Percentiles rank a stretch among this genome's conserved stretches.
These are phyloP conservation scores for Yamadazyma siamensis DNA, from an alignment of 1,139 yeast genomes.

Conservation along the genomic window DNA sequence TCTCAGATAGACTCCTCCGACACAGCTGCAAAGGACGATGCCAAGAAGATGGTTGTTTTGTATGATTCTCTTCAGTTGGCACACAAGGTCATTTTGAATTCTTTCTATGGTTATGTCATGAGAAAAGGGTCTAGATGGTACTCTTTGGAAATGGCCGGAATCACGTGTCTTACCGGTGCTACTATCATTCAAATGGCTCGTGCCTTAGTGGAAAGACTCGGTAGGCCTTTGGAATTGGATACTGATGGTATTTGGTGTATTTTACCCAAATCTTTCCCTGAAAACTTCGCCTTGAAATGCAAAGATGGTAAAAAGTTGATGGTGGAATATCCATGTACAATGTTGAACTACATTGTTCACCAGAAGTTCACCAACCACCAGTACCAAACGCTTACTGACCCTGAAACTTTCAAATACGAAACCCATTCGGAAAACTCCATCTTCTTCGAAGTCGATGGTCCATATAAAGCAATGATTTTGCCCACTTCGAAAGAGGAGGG, in stretches of 20 bases:
- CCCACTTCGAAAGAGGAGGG: constrained; percentile 99
- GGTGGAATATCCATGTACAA: constrained; percentile 92
- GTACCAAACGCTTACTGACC: constrained; percentile 82
- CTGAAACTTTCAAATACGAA: constrained; percentile 62
- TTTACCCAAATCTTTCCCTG: constrained; percentile 89
- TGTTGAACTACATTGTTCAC: constrained; percentile 93
- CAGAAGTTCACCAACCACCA: constrained; percentile 89
- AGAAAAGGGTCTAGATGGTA: constrained; percentile 99
- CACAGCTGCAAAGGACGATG: constrained; percentile 68
- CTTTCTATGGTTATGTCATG: constrained; percentile 98
- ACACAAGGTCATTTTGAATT: constrained; percentile 93
- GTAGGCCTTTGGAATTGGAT: constrained; percentile 93
- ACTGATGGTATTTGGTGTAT: constrained; percentile 99
- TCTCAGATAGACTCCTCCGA: constrained; percentile 52
- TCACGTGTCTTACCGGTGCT: constrained; percentile 96
- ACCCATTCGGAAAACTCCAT: constrained; percentile 89
- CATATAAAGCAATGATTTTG: constrained; percentile 93
- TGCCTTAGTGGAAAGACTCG: constrained; percentile 85
- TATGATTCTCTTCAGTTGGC: constrained; percentile 96
- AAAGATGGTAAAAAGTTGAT: constrained; percentile 75
- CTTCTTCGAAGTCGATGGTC: constrained; percentile 98
- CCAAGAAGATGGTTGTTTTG: constrained; percentile 87
- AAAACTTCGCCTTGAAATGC: constrained; percentile 68
- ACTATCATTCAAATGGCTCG: constrained; percentile 98
- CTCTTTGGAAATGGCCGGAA: constrained; percentile 99